phyloP scores from a whole-genome alignment of 129 eudicot genomes.

The Escallonia rubra region DNA sequence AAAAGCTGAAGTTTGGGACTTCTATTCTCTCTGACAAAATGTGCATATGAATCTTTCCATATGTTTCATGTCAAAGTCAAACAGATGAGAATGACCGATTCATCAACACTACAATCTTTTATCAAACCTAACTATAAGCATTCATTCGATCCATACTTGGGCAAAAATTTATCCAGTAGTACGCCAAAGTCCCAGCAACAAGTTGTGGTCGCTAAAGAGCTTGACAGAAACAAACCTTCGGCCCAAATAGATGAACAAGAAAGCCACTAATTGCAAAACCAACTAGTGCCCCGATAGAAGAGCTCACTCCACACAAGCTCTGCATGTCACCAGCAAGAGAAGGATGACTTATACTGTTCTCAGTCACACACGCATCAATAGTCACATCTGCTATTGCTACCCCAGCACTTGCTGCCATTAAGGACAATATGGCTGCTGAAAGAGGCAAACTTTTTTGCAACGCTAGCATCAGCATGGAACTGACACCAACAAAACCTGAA shows the following conservation, averaged over 20 bases:
- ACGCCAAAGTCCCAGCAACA: not conserved
- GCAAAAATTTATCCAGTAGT: not conserved
- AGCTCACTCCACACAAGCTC: constrained; percentile 76
- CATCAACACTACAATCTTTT: too few species aligned
- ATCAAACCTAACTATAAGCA: too few species aligned
- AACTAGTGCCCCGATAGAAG: constrained; percentile 63
- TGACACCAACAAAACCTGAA: constrained; percentile 61
- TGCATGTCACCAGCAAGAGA: constrained; percentile 93
- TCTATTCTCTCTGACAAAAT: too few species aligned
- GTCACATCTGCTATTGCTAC: constrained; percentile 94
- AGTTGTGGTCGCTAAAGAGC: not conserved
- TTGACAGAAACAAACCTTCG: constrained; percentile 45
- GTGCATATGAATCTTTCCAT: too few species aligned
- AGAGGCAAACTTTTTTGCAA: constrained; percentile 46
- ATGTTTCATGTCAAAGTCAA: too few species aligned
- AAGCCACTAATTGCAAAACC: constrained; percentile 76
- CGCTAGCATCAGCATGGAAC: constrained; percentile 62
- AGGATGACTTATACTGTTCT: constrained; percentile 73
- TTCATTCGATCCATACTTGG: too few species aligned
- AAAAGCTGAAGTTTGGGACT: too few species aligned
- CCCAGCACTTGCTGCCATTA: constrained; percentile 76
- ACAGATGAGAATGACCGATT: too few species aligned
- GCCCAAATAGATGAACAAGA: constrained; percentile 74
- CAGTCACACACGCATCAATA: constrained; percentile 91
- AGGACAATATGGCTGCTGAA: constrained; percentile 55